Base-by-base conservation (phyloP, 495 filamentous ascomycete species). In the Penicillium pancosmium region DNA sequence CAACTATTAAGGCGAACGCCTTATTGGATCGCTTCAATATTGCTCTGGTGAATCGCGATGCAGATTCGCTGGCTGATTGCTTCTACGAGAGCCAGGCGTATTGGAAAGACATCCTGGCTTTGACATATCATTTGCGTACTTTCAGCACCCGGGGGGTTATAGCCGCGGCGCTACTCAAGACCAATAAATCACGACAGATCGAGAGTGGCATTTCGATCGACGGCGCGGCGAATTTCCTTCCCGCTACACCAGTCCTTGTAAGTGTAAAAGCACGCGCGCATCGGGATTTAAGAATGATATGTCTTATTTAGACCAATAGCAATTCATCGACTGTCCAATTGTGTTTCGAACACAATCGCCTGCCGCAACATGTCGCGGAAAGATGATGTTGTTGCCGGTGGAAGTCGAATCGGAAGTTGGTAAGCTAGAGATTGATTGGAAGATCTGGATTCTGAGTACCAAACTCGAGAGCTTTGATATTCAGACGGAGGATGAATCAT, bases 271-370 rank as follows among this genome's bases (percentile, higher is more conserved):
- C 41, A 8, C 16, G 4, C 41, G 2, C n/a, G 16, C n/a, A 38
- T 38, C n/a, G 36, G 10, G 11, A 13, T 38, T n/a, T 3, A 9
- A 38, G 11, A 13, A 12, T 38, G 36, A n/a, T 38, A 2, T 19
- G 13, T 1, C 38, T 40, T 11, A 40, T 33, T 13, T 19, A 38
- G 2, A 21, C 36, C 43, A 11, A 31, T 51, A 68, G 66, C 66
- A 68, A 68, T 65, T 63, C 35, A 68, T 68, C 47, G 60, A 68
- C 25, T 68, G 66, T 16, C 56, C 56, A 19, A 60, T 68, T 9
- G 16, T 50, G 1, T 68, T 65, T 19, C 54, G 56, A 23, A 65
- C 65, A 6, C 18, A 31, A 8, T 63, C 66, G 2, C 62, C 65
- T 4, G 65, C 23, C 16, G 62, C 50, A 8, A 62, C 52, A 5